phyloP scores from a whole-genome alignment of 2,329 filamentous ascomycete genomes.

The Leptographium procerum region DNA sequence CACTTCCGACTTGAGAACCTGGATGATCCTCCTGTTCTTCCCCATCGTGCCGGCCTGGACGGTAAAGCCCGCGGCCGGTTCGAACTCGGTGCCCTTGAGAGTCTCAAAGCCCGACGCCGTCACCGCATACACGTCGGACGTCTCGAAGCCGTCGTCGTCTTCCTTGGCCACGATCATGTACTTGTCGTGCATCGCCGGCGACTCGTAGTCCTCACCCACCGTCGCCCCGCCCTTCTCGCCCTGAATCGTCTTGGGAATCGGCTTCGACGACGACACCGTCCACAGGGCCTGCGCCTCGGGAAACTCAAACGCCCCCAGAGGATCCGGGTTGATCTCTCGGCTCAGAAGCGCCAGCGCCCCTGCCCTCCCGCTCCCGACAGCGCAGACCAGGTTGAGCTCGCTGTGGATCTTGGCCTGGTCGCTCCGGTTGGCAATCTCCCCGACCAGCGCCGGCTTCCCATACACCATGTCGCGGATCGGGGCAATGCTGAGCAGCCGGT shows the following conservation, averaged over 20 bases:
- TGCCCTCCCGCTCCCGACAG: conserved; percentile 52
- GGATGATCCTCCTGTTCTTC: conserved; percentile 70
- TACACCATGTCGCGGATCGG: conserved; percentile 67
- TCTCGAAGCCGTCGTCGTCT: conserved; percentile 57
- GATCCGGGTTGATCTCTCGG: conserved; percentile 62
- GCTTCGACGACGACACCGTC: conserved; percentile 63
- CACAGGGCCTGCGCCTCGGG: conserved; percentile 67
- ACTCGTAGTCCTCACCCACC: conserved; percentile 42
- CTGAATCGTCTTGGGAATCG: conserved; percentile 48
- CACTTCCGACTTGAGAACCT: conserved; percentile 77
- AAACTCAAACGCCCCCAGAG: conserved; percentile 59
- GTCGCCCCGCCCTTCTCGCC: conserved; percentile 37
- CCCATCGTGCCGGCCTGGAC: conserved; percentile 77
- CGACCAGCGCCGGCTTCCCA: conserved; percentile 40
- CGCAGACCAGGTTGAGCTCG: conserved; percentile 47
- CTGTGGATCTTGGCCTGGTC: conserved; percentile 36
- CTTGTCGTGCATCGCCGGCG: conserved; percentile 56
- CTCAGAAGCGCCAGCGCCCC: conserved; percentile 67
- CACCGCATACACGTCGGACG: conserved; percentile 66
- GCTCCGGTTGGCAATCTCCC: conserved; percentile 29
- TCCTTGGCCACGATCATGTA: conserved; percentile 76
- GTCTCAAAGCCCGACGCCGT: conserved; percentile 65
- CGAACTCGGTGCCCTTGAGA: conserved; percentile 77
- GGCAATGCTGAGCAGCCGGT: conserved; percentile 64
- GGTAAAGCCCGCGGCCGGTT: conserved; percentile 76